Base-by-base conservation (phyloP, 495 filamentous ascomycete genomes). In the Penicillium paradoxum region DNA sequence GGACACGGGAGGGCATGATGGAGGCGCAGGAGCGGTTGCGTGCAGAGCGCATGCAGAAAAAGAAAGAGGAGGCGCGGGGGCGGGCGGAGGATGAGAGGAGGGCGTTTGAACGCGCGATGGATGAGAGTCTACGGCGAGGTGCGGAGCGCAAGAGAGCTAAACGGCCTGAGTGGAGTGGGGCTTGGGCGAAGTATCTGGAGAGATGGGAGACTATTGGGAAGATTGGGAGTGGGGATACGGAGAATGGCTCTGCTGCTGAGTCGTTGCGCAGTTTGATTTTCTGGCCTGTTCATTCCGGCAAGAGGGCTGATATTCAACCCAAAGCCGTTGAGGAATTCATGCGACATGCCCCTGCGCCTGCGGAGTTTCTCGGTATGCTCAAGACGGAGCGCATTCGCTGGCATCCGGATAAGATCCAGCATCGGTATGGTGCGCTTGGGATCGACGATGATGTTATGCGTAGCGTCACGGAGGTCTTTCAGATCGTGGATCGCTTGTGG, bases 321-420 rank as follows among this genome's bases (percentile, higher is more conserved):
- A 80, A 82, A 42, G 78, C 79, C 29, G 76, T 90, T 13, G 77
- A 83, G 56, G 65, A 69, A 39, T 92, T 91, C 66, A 80, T 90
- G 59, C 60, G 73, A 0, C 67, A 79, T 63, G 81, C 78, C 46
- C 73, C 75, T 14, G 57, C 51, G 2, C 47, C 61, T 4, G 39
- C 21, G 4, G 69, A 76, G 49, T 66, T 90, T 29, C 53, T 79
- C 40, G 73, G 77, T 15, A 74, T 81, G 24, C 71, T 99, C 33
- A 97, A 96, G 70, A 67, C 79, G 15, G 93, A 99, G 73, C 80
- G 93, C 33, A 83, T 97, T 9, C 74, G 90, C 9, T 99, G 93
- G 93, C 93, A 99, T 79, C 93, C 93, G 9, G 93, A 99, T 70
- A 99, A 97, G 77, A 87, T 97, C 29, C 90, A 95, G 75, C 95